phyloP scores from a whole-genome alignment of 2,329 filamentous ascomycete genomes.

The Albifimbria verrucaria region DNA sequence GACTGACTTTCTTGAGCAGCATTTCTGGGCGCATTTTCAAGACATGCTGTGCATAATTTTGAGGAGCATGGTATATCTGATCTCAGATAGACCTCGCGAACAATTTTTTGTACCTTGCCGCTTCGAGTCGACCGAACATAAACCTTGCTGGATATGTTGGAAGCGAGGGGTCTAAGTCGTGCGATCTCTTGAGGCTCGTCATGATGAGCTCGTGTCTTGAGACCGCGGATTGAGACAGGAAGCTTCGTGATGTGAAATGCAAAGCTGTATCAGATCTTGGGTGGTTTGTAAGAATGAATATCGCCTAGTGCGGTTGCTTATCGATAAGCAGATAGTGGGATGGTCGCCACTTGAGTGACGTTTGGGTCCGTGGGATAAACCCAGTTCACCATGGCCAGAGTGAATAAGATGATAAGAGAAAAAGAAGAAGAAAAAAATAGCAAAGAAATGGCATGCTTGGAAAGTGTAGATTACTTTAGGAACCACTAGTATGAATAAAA shows the following conservation, averaged over 20 bases:
- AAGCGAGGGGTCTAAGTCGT: conserved; percentile 51
- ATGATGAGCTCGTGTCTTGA: conserved; percentile 35
- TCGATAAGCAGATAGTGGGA: too few species aligned
- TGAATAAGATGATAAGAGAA: too few species aligned
- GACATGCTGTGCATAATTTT: conserved; percentile 75
- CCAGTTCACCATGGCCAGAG: too few species aligned
- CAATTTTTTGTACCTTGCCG: conserved; percentile 98
- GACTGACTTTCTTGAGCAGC: conserved; percentile 70
- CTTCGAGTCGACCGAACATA: conserved; percentile 93
- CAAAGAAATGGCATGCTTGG: too few species aligned
- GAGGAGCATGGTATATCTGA: conserved; percentile 98
- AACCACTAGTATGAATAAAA: too few species aligned
- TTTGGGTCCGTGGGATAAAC: too few species aligned
- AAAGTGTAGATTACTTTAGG: too few species aligned
- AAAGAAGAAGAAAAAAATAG: too few species aligned
- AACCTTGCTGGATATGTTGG: conserved; percentile 89
- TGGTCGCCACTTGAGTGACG: too few species aligned
- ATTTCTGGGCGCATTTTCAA: conserved; percentile 71
- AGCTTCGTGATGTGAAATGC: neutral
- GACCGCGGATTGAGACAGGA: neutral
- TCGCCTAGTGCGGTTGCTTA: too few species aligned
- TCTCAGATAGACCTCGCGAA: conserved; percentile 91
- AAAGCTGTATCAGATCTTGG: too few species aligned
- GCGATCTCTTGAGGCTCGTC: conserved; percentile 62
- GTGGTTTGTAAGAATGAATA: too few species aligned